Percentiles rank a stretch among this genome's conserved stretches.
Conservation (phyloP, 257 asterid species). For the Penstemon eatonii region DNA sequence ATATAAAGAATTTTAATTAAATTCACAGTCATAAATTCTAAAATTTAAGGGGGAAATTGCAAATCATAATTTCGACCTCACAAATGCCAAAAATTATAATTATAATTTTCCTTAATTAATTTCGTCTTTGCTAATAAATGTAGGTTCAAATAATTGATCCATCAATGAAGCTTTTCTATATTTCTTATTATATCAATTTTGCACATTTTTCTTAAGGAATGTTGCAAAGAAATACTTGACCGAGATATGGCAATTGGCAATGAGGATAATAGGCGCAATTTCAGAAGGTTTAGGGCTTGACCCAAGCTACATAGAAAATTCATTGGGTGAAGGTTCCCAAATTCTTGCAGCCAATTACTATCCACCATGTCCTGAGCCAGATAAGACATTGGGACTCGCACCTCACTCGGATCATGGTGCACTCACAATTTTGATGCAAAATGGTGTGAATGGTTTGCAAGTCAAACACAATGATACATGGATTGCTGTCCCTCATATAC, state of each 20-base stretch:
- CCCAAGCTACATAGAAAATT: constrained; percentile 34
- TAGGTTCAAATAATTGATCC: no score
- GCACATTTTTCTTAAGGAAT: constrained; percentile 15
- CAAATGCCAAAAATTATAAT: no score
- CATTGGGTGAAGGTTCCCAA: constrained; percentile 46
- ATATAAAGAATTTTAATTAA: no score
- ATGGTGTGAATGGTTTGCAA: constrained; percentile 57
- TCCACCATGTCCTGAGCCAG: constrained; percentile 69
- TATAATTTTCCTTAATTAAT: no score
- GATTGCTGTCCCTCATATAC: constrained; percentile 43
- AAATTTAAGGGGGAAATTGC: no score
- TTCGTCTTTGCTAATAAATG: no score
- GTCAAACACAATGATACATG: constrained; percentile 43
- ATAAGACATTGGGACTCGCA: constrained; percentile 54
- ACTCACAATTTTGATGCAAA: constrained; percentile 56
- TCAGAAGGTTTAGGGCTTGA: constrained; percentile 63
- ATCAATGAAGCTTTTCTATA: no score
- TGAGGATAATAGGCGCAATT: constrained; percentile 39
- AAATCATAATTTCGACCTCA: no score
- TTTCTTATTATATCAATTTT: no score
- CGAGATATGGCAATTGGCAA: constrained; percentile 42
- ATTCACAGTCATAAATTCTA: no score
- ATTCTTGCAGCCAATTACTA: constrained; percentile 52
- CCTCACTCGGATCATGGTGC: constrained; percentile 68
- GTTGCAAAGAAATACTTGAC: constrained; percentile 47